Base-by-base conservation (phyloP, 2,329 filamentous ascomycete genomes). In the Epichloe gansuensis region DNA sequence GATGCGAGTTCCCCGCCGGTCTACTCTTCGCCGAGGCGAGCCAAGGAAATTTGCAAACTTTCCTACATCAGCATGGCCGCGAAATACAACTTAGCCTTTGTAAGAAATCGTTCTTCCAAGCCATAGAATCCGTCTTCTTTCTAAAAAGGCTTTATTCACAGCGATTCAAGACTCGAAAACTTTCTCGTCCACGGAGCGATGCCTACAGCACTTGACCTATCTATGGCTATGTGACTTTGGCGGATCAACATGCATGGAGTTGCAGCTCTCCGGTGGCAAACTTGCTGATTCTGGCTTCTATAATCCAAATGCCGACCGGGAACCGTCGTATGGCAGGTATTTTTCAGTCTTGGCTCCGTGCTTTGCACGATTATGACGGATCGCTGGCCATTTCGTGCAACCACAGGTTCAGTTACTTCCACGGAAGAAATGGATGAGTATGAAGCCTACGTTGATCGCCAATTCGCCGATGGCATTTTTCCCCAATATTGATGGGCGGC, bases 221-320 rank as follows among this genome's bases (percentile, higher is more conserved):
- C 51, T 68, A 41, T 61, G 57, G 53, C 61, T 68, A 35, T 66
- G 60, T 55, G 65, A 67, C 55, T 68, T 66, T 56, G 60, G 64
- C 41, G 63, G 65, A 38, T 65, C 62, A 9, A 60, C 51, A 50
- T 66, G 59, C 56, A 60, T 60, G 41, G 60, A 64, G n/a, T 59
- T 63, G 15, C 57, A 55, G 38, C 54, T 60, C 31, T 52, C 52
- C 42, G 50, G 54, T 3, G n/a, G 46, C 12, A 49, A 48, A 15
- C 53, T 58, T 39, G 56, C 55, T 31, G 53, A 56, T 21, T 46
- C 55, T 53, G 54, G 55, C 23, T 60, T 60, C 49, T 58, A 28
- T 44, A 48, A 59, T 42, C 59, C 56, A 5, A 53, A 51, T 41
- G 48, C 13, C 46, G 12, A 38, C 34, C 51, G 48, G 48, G 52